Base-by-base conservation (phyloP, 2,329 filamentous ascomycete species). In the Trichoderma oligosporum region DNA sequence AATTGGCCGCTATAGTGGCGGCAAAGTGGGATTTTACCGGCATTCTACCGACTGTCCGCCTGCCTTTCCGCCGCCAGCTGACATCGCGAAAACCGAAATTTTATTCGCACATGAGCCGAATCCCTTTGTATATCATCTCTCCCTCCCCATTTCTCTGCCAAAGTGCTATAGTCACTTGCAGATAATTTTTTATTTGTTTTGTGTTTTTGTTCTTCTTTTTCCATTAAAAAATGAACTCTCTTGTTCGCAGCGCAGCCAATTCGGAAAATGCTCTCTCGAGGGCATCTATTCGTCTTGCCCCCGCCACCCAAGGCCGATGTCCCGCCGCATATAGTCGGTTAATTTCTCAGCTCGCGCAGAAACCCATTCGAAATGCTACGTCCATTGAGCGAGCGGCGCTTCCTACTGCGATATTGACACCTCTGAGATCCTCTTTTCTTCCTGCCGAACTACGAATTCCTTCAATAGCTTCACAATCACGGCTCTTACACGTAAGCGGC, bases 311-410 rank as follows among this genome's bases (percentile, higher is more conserved):
- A 61, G 71, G 74, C 68, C 77, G 74, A 71, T 74, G 41, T 55
- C 51, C 76, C 53, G 77, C 78, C 56, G 75, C 77, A 20, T 78
- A 76, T 62, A 71, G 74, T 66, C 74, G 78, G 71, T 74, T 81
- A 76, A 68, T 68, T 57, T 73, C 69, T 45, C 65, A 71, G 57
- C 66, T 73, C 57, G 68, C 68, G 25, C 67, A 66, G 46, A 65
- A 61, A 59, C 57, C 64, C 55, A 63, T 61, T 38, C 62, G 64
- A 45, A 65, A 66, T 65, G 62, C 62, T 61, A 58, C 64, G 63
- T 57, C 61, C 63, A 41, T 66, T 65, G 62, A 65, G 61, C 64
- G 63, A 64, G 54, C 64, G 60, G 57, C 61, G 53, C 47, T 62
- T 62, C 55, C 66, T 59, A 60, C 65, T 63, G 62, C 69, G 63